Percentiles rank a stretch among this genome's conserved stretches.
Conservation (phyloP, 257 asterid species). For the Avicennia marina region DNA sequence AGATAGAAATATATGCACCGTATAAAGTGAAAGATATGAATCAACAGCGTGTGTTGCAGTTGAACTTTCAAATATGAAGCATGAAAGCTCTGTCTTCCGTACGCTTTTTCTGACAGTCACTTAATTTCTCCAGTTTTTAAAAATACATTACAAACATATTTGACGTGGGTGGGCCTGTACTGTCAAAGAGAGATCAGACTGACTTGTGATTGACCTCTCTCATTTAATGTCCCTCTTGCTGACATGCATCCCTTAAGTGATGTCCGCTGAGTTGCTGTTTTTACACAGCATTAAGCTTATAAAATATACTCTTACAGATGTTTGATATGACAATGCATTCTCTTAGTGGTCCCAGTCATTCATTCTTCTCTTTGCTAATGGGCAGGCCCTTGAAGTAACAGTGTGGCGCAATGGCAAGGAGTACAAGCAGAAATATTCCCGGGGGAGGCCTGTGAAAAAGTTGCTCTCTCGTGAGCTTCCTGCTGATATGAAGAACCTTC, state of each 20-base stretch:
- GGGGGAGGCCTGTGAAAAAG: conserved; percentile 74
- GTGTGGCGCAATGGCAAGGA: conserved; percentile 95
- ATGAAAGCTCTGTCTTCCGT: not conserved
- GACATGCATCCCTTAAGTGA: not conserved
- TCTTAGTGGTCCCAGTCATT: conserved; percentile 10
- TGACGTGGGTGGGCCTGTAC: too few relatives aligned
- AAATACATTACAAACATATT: not conserved
- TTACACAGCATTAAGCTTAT: not conserved
- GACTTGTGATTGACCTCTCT: not conserved
- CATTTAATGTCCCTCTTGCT: not conserved
- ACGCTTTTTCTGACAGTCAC: too few relatives aligned
- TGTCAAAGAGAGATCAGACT: too few relatives aligned
- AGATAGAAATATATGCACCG: not conserved
- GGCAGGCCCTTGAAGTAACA: conserved; percentile 76
- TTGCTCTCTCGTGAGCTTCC: conserved; percentile 61
- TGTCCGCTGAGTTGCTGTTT: not conserved
- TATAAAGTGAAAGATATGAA: not conserved
- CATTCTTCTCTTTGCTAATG: conserved; percentile 17
- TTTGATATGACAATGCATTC: not conserved
- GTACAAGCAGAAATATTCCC: conserved; percentile 79
- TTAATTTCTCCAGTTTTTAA: not conserved
- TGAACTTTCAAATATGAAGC: not conserved
- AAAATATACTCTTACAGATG: too few relatives aligned
- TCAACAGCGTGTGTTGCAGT: not conserved
- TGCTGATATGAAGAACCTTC: conserved; percentile 41